Evolutionary conservation across 768 basidiomycete genomes (phyloP).

Genomic region (Panaeolus papilionaceus): DNA sequence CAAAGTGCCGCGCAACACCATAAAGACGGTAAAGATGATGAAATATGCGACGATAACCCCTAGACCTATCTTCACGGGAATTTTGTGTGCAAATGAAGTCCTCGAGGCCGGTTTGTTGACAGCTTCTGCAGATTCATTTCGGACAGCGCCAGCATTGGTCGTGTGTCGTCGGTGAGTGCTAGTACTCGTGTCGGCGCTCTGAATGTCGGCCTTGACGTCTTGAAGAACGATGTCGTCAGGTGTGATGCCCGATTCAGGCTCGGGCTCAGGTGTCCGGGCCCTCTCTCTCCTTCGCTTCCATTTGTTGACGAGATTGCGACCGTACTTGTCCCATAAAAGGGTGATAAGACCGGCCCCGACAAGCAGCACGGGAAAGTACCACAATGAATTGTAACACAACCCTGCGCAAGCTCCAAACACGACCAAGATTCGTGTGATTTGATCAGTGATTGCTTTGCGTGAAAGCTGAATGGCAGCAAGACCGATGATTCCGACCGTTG

Average conservation of each 20-base stretch:
- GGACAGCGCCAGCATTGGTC: constrained; percentile 7
- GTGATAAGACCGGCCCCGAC: constrained; percentile 45
- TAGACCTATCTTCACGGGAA: constrained; percentile 34
- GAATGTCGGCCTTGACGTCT: constrained; percentile 20
- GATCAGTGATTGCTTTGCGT: constrained; percentile 51
- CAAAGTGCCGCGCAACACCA: constrained; percentile 36
- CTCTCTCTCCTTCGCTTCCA: constrained; percentile 23
- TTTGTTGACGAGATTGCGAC: constrained; percentile 24
- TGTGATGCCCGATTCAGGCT: constrained; percentile 17
- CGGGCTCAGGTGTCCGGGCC: constrained; percentile 17
- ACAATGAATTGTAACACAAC: constrained; percentile 55
- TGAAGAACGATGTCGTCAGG: constrained; percentile 22
- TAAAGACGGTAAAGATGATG: constrained; percentile 33
- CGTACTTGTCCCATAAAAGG: constrained; percentile 45
- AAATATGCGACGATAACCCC: constrained; percentile 34
- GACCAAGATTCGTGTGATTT: constrained; percentile 47
- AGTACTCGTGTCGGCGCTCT: not conserved
- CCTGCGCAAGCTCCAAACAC: constrained; percentile 51
- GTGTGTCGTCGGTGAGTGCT: constrained; percentile 18
- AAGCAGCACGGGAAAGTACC: constrained; percentile 58
- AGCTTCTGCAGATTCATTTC: not conserved
- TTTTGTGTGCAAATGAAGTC: constrained; percentile 32
- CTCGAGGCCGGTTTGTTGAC: constrained; percentile 21
- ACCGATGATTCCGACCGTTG: constrained; percentile 59
- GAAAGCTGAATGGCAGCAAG: constrained; percentile 56